Base-by-base conservation (phyloP, 495 filamentous ascomycete genomes). In the Mytilinidion resinicola region DNA sequence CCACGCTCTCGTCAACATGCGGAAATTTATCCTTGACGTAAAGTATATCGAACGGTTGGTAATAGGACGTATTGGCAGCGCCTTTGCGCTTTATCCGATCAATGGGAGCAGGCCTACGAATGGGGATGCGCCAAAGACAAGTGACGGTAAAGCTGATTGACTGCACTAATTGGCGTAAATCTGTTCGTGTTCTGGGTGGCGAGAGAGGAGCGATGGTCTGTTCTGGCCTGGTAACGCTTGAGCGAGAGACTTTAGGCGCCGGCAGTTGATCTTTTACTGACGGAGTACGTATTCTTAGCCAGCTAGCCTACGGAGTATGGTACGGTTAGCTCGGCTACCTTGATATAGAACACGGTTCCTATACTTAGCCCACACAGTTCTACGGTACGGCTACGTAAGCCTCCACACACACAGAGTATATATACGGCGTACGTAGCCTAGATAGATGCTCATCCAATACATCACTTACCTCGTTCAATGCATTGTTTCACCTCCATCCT, bases 21-120 rank as follows among this genome's bases (percentile, higher is more conserved):
- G 51, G 51, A 12, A 60, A 54, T 42, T 60, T 60, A 33, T 60
- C 57, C n/a, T 42, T 33, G 0, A 60, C 41, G 43, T 60, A 55
- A 9, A 60, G 11, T 6, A 60, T 42, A 48, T 60, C 57, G 21
- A 60, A 60, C 14, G 37, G 48, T 38, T 60, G 57, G 20, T 60
- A 60, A 10, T 14, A 30, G 8, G 51, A 47, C 3, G 47, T 20
- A 35, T 60, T 49, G 15, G 38, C 9, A 1, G 51, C 19, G 6
- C 9, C 6, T 19, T 35, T 44, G 37, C 54, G 2, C 44, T 53
- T 54, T 1, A 60, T 14, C 9, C 57, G 57, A 41, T 60, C 57
- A n/a, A 60, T 50, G 8, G 57, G 49, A 15, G 57, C 57, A 17
- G 57, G 57, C 25, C 43, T 44, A 34, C 57, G 50, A 36, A 60